These are phyloP conservation scores for Tulasnella sp. DNA, from an alignment of 768 basidiomycete genomes.

Conservation along the genomic window DNA sequence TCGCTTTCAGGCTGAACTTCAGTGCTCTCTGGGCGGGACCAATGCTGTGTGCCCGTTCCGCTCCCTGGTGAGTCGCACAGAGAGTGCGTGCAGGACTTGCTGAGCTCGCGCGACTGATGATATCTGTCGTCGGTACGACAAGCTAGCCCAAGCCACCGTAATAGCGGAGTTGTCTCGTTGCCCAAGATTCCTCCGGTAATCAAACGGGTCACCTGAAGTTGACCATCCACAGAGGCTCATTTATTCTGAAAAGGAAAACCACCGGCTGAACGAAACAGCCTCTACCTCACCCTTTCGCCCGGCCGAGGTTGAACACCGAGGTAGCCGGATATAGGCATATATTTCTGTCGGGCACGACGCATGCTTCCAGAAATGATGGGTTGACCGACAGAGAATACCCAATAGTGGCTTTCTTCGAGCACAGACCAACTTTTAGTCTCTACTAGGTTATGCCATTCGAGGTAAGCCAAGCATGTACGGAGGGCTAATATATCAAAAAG, in stretches of 20 bases:
- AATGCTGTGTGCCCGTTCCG: neutral
- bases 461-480: neutral
- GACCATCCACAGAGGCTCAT: neutral
- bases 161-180: neutral
- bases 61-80: neutral
- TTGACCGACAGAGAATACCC: neutral
- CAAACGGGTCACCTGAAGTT: neutral
- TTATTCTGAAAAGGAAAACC: neutral
- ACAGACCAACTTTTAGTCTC: neutral
- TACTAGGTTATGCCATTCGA: neutral
- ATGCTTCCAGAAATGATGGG: neutral
- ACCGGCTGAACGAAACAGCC: neutral
- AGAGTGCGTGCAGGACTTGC: too few species aligned
- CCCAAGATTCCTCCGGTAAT: neutral
- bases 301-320: neutral
- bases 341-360: neutral
- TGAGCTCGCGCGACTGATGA: too few species aligned
- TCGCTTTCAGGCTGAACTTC: too few species aligned
- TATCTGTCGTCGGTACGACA: neutral
- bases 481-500: neutral
- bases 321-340: neutral
- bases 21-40: too few species aligned
- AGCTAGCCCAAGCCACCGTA: neutral
- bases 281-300: neutral
- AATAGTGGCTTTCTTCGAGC: neutral